Base-by-base conservation (phyloP, 805 yeast genomes). In the Ogataea nakhonphanomensis region DNA sequence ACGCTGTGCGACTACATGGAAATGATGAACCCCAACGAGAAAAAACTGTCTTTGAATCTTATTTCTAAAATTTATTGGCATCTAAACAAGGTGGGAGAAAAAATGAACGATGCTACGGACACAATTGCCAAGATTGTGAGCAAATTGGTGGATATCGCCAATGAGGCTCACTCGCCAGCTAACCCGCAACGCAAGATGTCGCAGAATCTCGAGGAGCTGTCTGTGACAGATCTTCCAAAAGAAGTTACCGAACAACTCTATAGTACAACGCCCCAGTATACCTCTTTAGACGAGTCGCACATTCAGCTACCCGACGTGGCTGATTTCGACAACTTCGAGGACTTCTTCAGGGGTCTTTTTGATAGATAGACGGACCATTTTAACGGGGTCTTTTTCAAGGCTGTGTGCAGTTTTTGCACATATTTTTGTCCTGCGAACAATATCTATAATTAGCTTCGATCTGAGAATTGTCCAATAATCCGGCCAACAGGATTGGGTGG, bases 51-150 rank as follows among this genome's bases (percentile, higher is more conserved):
- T 2, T 49, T 78, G 31, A 73, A 64, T 45, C 52, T 75, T 8
- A 74, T 79, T 31, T 69, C 81, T 0, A 66, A 66, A 39, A 69
- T 74, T 7, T 78, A 77, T 45, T 78, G 82, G 82, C 78, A 74
- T 46, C 56, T 78, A 45, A 76, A 73, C 44, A 69, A 74, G 22
- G 70, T 75, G 44, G 82, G 82, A 2, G 79, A 75, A 43, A 69
- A 69, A 41, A 66, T 68, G 50, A 76, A 75, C 47, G 82, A 77
- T 52, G 79, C 79, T 3, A 76, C 81, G 0, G 79, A 74, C 41
- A 75, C 79, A 5, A 78, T 78, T 27, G 81, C 81, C 2, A 69
- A 69, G 37, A 73, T 78, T 34, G 71, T 78, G 34, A 71, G 70
- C 48, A 66, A 71, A 21, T 57, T 78, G 21, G 74, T 76, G 21